A percentile compares a stretch with the other conserved stretches of the same genome.
phyloP scores from a whole-genome alignment of 345 rosid species.

The Citrus mangshanensis region DNA sequence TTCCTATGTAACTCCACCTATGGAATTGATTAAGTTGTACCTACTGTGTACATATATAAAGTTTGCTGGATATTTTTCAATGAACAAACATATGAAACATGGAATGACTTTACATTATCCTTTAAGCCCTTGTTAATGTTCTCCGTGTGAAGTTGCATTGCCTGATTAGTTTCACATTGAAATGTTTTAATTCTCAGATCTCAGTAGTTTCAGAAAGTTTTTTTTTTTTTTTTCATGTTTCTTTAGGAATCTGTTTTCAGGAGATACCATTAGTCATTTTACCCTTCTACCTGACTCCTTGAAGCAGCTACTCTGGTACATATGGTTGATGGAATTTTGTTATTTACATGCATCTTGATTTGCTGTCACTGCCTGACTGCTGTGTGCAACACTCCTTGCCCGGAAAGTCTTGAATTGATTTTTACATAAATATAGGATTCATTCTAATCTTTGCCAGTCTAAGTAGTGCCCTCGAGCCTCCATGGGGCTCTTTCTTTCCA shows the following conservation, averaged over 20 bases:
- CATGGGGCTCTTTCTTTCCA: too few relatives aligned
- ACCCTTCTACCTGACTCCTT: neutral
- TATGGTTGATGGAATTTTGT: neutral
- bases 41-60: slow-evolving; percentile 23
- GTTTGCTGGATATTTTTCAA: slow-evolving; percentile 11
- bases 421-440: neutral
- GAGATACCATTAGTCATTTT: neutral
- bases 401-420: neutral
- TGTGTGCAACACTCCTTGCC: too few relatives aligned
- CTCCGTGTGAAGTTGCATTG: neutral
- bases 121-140: neutral
- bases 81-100: neutral
- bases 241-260: neutral
- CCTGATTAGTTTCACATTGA: neutral
- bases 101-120: neutral
- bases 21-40: slow-evolving; percentile 17
- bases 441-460: too few relatives aligned
- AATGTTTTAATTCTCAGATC: neutral
- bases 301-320: neutral
- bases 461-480: too few relatives aligned
- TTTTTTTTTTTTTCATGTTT: neutral
- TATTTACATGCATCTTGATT: neutral
- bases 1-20: neutral
- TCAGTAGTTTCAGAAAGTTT: neutral
- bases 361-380: neutral